Conservation (phyloP, 495 filamentous ascomycete genomes). For the Tetracladium marchalianum region DNA sequence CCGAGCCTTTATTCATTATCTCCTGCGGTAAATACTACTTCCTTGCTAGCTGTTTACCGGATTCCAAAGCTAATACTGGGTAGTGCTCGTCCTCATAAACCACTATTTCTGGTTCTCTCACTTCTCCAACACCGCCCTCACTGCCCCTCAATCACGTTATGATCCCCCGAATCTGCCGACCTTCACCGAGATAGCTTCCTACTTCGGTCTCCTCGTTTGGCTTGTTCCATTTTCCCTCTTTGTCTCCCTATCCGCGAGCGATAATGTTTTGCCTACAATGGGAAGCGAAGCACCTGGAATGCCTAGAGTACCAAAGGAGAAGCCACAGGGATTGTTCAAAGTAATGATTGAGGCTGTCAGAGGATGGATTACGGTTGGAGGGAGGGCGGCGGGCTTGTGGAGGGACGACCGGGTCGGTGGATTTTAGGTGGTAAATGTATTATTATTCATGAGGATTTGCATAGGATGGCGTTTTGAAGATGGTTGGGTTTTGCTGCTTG, state of each 20-base stretch:
- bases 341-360: slow-evolving; percentile 70
- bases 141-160: slow-evolving; percentile 36
- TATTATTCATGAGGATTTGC: too few species aligned
- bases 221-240: slow-evolving; percentile 92
- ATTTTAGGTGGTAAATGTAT: slow-evolving; percentile 3
- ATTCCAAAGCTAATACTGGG: not conserved
- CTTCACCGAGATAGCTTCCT: slow-evolving; percentile 92
- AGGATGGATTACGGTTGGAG: slow-evolving; percentile 63
- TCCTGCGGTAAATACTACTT: slow-evolving; percentile 53
- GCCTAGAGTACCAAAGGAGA: slow-evolving; percentile 32
- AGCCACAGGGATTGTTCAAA: slow-evolving; percentile 81
- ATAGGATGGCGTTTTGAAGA: too few species aligned
- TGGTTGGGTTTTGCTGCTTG: too few species aligned
- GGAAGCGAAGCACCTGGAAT: slow-evolving; percentile 33
- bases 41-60: not conserved
- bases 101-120: slow-evolving; percentile 95
- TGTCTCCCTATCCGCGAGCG: slow-evolving; percentile 81
- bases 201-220: slow-evolving; percentile 96
- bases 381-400: slow-evolving; percentile 53
- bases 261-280: slow-evolving; percentile 91
- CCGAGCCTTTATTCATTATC: slow-evolving; percentile 76
- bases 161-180: slow-evolving; percentile 49
- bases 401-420: slow-evolving; percentile 10
- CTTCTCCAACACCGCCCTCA: slow-evolving; percentile 55
- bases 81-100: slow-evolving; percentile 77